Base-by-base conservation (phyloP, 192 early-diverging fungal species). In the Haplosporangium gracile region DNA sequence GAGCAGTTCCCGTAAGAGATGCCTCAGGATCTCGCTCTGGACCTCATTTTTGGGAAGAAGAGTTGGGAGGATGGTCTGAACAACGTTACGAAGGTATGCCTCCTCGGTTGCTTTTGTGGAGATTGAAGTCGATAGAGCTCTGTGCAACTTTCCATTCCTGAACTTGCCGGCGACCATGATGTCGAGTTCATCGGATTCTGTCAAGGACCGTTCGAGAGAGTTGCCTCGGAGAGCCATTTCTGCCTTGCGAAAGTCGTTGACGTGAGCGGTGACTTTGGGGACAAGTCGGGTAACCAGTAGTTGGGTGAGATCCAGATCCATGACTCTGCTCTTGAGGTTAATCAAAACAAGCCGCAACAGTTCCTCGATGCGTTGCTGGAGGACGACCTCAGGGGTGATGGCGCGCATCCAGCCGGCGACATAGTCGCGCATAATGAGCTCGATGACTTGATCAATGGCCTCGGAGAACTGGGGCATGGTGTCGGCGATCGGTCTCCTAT, bases 1-100 rank as follows among this genome's bases (percentile, higher is more conserved):
- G 15, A 97, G 74, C 13, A 99, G 85, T 82, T 99, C 98, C 16
- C 96, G 88, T 4, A 98, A 78, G 20, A 98, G 72, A 36, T 93
- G 81, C 16, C 89, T 77, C 68, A 97, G 90, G 24, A 94, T 87
- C 5, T 79, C 83, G 71, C 94, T 94, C 49, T 90, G 74, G 10
- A 92, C 68, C 69, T 96, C 95, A 5, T 82, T 89, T 24, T 89
- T 84, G 7, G 93, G 90, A 73, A 95, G 84, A 6, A 97, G 72
- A n/a, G 92, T 77, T 10, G 95, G 95, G 69, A 97, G 47, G 5
- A 96, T 75, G 18, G 89, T 80, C 38, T 94, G 93, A 0, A 95
- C 81, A 4, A 95, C 77, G 4, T 83, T 82, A 6, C 97, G 89
- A 26, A 98, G 86, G 79, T 96, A 93, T 2, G 86, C 93, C 72